phyloP scores from a whole-genome alignment of 2,329 filamentous ascomycete species.

The Nothopassalora personata region DNA sequence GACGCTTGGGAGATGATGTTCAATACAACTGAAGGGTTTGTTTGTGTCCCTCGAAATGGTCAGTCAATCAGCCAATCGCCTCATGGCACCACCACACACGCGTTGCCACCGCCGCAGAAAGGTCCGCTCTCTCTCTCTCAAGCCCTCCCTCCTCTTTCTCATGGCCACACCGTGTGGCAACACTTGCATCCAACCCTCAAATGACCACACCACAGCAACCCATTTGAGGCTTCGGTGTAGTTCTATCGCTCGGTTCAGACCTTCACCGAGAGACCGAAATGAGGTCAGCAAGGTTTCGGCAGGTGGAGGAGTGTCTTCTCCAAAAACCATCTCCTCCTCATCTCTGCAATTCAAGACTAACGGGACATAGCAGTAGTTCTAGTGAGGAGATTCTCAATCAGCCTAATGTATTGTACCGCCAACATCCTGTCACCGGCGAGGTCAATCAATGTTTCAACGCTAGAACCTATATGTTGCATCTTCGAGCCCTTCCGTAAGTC shows the following conservation, averaged over 20 bases:
- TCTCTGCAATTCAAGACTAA: not conserved
- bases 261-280: not conserved
- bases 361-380: not conserved
- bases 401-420: not conserved
- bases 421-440: not conserved
- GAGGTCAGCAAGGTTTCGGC: not conserved
- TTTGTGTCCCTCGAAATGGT: too few relatives aligned
- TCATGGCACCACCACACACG: too few relatives aligned
- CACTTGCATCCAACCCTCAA: not conserved
- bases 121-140: too few relatives aligned
- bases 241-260: not conserved
- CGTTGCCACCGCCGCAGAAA: too few relatives aligned
- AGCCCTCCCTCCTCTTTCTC: too few relatives aligned
- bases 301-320: not conserved
- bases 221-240: not conserved
- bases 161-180: not conserved
- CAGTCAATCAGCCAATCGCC: not conserved
- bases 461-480: not conserved
- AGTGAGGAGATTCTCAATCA: not conserved
- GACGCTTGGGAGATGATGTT: not conserved
- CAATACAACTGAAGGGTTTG: not conserved
- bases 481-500: not conserved
- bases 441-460: not conserved
- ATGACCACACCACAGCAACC: too few relatives aligned
- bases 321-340: not conserved